Evolutionary conservation across 768 basidiomycete genomes (phyloP).

Genomic region (Phylloporus arenicola): DNA sequence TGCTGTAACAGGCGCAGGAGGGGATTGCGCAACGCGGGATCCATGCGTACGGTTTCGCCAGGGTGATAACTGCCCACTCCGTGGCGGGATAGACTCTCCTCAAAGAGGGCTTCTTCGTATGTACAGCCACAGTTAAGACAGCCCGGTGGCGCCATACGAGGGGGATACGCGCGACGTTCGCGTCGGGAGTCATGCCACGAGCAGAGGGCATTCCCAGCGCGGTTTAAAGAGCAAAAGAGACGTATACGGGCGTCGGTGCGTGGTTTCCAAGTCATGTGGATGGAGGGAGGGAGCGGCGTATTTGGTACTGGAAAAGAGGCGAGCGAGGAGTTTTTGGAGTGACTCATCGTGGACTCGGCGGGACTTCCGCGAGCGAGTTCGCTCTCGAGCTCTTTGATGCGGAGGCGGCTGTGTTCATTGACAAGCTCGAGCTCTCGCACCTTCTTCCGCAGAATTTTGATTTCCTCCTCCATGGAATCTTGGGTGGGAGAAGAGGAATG

Average conservation of each 20-base stretch:
- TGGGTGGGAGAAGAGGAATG: slow-evolving; percentile 17
- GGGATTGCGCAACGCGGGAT: slow-evolving; percentile 79
- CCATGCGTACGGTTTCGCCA: slow-evolving; percentile 84
- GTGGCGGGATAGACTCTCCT: slow-evolving; percentile 76
- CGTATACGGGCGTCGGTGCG: slow-evolving; percentile 70
- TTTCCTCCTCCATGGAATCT: slow-evolving; percentile 43
- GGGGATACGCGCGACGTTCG: slow-evolving; percentile 71
- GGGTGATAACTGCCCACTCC: slow-evolving; percentile 78
- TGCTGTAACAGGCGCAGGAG: slow-evolving; percentile 65
- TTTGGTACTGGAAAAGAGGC: slow-evolving; percentile 17
- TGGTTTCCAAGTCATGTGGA: slow-evolving; percentile 58
- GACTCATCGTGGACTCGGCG: slow-evolving; percentile 19
- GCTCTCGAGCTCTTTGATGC: slow-evolving; percentile 43
- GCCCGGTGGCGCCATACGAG: slow-evolving; percentile 73
- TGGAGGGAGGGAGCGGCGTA: slow-evolving; percentile 37
- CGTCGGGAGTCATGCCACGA: slow-evolving; percentile 88
- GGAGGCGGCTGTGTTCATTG: slow-evolving; percentile 45
- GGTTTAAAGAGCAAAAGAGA: slow-evolving; percentile 74
- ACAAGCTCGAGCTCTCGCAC: slow-evolving; percentile 61
- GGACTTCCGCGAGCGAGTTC: slow-evolving; percentile 35
- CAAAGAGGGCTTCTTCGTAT: slow-evolving; percentile 79
- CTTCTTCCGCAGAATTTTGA: slow-evolving; percentile 49
- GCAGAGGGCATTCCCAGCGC: slow-evolving; percentile 84
- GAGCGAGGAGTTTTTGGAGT: slow-evolving; percentile 11
- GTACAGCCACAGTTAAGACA: slow-evolving; percentile 85